Conservation (phyloP, 495 filamentous ascomycete genomes). For the Pseudevernia furfuracea region DNA sequence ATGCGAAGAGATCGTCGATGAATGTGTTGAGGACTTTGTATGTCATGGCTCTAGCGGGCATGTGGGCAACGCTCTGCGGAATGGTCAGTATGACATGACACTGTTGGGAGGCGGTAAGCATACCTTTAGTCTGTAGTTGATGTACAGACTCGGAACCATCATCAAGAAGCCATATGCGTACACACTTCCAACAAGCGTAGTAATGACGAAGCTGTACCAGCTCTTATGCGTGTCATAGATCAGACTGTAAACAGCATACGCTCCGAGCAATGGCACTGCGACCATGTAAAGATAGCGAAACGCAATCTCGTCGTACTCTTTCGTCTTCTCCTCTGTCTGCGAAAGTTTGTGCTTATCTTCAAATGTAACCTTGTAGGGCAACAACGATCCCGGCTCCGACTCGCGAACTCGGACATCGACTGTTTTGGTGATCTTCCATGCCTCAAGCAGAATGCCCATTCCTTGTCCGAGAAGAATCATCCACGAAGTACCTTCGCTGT, state of each 20-base stretch:
- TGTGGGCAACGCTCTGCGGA: constrained; percentile 75
- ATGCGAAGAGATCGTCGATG: constrained; percentile 86
- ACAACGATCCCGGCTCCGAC: constrained; percentile 51
- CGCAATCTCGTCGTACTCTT: constrained; percentile 95
- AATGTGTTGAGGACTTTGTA: constrained; percentile 90
- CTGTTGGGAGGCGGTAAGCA: constrained; percentile 19
- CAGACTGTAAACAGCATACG: constrained; percentile 84
- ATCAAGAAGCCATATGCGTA: constrained; percentile 98
- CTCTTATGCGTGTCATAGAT: constrained; percentile 94
- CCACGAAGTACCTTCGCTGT: constrained; percentile 95
- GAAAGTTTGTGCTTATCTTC: constrained; percentile 96
- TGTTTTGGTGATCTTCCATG: constrained; percentile 98
- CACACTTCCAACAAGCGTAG: constrained; percentile 89
- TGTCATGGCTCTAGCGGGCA: constrained; percentile 91
- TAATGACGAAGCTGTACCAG: constrained; percentile 90
- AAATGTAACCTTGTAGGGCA: constrained; percentile 80
- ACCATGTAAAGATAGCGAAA: constrained; percentile 93
- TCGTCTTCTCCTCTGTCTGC: constrained; percentile 92
- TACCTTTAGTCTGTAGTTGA: constrained; percentile 92
- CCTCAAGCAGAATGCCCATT: constrained; percentile 85
- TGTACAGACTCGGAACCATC: constrained; percentile 97
- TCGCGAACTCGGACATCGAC: constrained; percentile 81
- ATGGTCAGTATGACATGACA: constrained; percentile 23
- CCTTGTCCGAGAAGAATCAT: constrained; percentile 96
- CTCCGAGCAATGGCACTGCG: constrained; percentile 78